Conservation (phyloP, 2,329 filamentous ascomycete species). For the Canariomyces notabilis region DNA sequence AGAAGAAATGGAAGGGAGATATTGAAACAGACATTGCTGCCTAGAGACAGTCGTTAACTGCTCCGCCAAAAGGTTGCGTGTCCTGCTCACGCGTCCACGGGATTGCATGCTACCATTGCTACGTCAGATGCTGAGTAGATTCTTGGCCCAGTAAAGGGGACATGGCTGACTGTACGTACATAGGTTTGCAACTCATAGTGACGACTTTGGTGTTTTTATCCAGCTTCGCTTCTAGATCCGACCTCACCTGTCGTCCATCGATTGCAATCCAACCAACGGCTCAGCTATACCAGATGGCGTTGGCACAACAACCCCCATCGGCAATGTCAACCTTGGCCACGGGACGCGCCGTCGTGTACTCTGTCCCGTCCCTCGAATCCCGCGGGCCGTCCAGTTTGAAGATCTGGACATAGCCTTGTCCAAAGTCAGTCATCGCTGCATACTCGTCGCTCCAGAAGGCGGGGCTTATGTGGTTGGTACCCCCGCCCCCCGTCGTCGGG, state of each 20-base stretch:
- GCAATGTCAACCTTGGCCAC: constrained; percentile 21
- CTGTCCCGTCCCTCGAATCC: constrained; percentile 8
- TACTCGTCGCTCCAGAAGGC: constrained; percentile 20
- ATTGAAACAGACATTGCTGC: no score
- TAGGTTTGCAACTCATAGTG: not conserved
- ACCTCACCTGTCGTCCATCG: not conserved
- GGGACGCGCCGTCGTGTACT: constrained; percentile 13
- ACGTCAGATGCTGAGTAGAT: not conserved
- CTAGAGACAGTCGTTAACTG: no score
- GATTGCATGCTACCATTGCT: not conserved
- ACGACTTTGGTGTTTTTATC: no score
- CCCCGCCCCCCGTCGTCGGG: constrained; percentile 18
- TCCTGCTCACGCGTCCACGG: not conserved
- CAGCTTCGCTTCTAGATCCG: not conserved
- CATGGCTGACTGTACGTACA: no score
- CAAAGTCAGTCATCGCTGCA: constrained; percentile 19
- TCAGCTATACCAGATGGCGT: constrained; percentile 23
- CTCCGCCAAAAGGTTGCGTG: no score
- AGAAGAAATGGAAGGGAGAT: not conserved
- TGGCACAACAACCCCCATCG: constrained; percentile 24
- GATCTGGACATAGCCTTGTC: constrained; percentile 21
- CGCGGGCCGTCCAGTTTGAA: constrained; percentile 17
- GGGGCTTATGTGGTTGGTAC: constrained; percentile 20
- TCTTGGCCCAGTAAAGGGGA: not conserved
- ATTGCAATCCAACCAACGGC: not conserved